A percentile compares a stretch with the other conserved stretches of the same genome.
phyloP scores from a whole-genome alignment of 139 green algal genomes.

The Volvox reticuliferus region DNA sequence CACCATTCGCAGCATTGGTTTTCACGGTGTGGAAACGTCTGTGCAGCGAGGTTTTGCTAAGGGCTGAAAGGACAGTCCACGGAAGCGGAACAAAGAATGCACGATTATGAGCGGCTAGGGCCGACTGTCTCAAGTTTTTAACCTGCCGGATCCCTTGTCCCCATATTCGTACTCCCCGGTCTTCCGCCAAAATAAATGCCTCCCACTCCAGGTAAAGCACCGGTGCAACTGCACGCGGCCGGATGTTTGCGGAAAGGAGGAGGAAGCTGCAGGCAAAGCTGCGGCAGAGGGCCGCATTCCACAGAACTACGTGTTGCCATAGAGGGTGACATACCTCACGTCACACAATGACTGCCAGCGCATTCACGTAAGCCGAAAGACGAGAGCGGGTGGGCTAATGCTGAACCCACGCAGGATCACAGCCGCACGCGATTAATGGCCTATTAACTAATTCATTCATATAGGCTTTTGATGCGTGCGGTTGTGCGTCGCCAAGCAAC shows the following conservation, averaged over 20 bases:
- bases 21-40: background rate
- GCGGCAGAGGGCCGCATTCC: slow-evolving; percentile 44
- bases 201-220: slow-evolving; percentile 57
- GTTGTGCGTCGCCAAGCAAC: too few relatives aligned
- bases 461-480: too few relatives aligned
- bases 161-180: background rate
- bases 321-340: background rate
- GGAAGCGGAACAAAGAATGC: background rate
- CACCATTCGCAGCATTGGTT: too few relatives aligned
- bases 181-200: background rate
- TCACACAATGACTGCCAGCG: too few relatives aligned
- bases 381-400: too few relatives aligned
- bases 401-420: too few relatives aligned
- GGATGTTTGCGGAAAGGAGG: slow-evolving; percentile 54
- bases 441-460: too few relatives aligned
- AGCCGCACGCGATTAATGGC: too few relatives aligned
- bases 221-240: slow-evolving; percentile 61
- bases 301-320: slow-evolving; percentile 47
- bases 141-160: background rate
- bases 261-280: slow-evolving; percentile 28
- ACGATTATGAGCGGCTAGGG: background rate
- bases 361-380: too few relatives aligned
- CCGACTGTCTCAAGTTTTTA: background rate
- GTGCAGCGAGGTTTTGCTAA: background rate
- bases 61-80: background rate